Conservation (phyloP, 2,329 filamentous ascomycete genomes). For the Fusarium avenaceum region DNA sequence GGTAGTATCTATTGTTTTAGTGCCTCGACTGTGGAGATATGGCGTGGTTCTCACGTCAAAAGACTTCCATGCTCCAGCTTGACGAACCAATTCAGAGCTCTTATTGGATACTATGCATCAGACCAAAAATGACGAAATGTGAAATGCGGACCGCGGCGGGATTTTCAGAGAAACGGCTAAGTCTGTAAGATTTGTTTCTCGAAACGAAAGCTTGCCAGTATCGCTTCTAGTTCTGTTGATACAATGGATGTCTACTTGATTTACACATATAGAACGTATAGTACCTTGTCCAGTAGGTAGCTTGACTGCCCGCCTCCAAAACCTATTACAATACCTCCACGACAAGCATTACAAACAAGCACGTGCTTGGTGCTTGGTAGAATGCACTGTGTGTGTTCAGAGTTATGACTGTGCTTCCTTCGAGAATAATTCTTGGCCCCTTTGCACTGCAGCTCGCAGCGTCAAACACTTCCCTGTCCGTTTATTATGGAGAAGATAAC, state of each 20-base stretch:
- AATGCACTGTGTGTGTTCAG: constrained; percentile 29
- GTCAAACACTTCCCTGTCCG: constrained; percentile 32
- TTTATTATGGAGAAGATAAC: constrained; percentile 38
- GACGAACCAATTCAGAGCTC: constrained; percentile 5
- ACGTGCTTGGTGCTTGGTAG: constrained; percentile 8
- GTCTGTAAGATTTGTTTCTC: too few species aligned
- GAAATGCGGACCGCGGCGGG: neutral
- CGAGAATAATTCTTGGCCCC: constrained; percentile 48
- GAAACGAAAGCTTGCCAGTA: too few species aligned
- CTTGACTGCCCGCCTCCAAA: too few species aligned
- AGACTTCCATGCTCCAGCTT: constrained; percentile 15
- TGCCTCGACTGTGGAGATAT: constrained; percentile 14
- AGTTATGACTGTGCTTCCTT: constrained; percentile 42
- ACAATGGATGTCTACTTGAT: too few species aligned
- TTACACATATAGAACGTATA: too few species aligned
- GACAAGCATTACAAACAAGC: neutral
- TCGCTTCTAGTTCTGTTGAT: too few species aligned
- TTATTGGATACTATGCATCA: constrained; percentile 20
- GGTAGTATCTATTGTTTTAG: neutral
- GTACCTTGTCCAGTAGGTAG: too few species aligned
- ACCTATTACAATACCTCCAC: too few species aligned
- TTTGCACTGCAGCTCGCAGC: constrained; percentile 35
- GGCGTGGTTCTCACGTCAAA: constrained; percentile 14
- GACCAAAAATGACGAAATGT: constrained; percentile 9
- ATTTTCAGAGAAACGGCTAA: too few species aligned